These are phyloP conservation scores for Yamadazyma takamatsuzukensis DNA, from an alignment of 805 yeast species.

Conservation along the genomic window DNA sequence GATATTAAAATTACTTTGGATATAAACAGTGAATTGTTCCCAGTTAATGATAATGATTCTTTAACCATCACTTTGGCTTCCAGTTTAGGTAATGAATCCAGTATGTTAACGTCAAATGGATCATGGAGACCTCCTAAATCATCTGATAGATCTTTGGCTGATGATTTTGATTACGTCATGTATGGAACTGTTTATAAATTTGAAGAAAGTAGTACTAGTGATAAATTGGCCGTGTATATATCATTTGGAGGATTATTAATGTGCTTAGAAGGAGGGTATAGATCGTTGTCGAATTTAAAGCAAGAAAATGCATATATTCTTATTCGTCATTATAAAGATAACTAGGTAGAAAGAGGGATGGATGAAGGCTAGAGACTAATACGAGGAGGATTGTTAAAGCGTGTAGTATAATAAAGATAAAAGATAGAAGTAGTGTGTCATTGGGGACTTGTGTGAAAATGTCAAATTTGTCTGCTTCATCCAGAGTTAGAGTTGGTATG, in stretches of 20 bases:
- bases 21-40: slow-evolving; percentile 87
- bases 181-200: slow-evolving; percentile 96
- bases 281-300: slow-evolving; percentile 81
- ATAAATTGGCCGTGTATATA: slow-evolving; percentile 79
- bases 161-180: slow-evolving; percentile 98
- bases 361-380: not conserved
- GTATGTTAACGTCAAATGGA: slow-evolving; percentile 48
- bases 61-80: slow-evolving; percentile 85
- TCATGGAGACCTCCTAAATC: slow-evolving; percentile 84
- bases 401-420: too few species aligned
- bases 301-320: slow-evolving; percentile 91
- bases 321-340: slow-evolving; percentile 64
- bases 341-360: slow-evolving; percentile 9
- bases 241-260: slow-evolving; percentile 94
- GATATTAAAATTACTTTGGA: slow-evolving; percentile 84
- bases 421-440: too few species aligned
- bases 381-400: not conserved
- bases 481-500: too few species aligned
- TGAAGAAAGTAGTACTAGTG: slow-evolving; percentile 71
- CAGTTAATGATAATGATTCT: slow-evolving; percentile 71
- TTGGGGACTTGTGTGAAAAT: too few species aligned
- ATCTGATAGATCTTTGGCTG: slow-evolving; percentile 83
- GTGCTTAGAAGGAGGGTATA: slow-evolving; percentile 93
- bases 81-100: slow-evolving; percentile 51
- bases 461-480: too few species aligned